A percentile compares a stretch with the other conserved stretches of the same genome.
Conservation (phyloP, 1,139 yeast genomes). For the Yamadazyma atlantica region DNA sequence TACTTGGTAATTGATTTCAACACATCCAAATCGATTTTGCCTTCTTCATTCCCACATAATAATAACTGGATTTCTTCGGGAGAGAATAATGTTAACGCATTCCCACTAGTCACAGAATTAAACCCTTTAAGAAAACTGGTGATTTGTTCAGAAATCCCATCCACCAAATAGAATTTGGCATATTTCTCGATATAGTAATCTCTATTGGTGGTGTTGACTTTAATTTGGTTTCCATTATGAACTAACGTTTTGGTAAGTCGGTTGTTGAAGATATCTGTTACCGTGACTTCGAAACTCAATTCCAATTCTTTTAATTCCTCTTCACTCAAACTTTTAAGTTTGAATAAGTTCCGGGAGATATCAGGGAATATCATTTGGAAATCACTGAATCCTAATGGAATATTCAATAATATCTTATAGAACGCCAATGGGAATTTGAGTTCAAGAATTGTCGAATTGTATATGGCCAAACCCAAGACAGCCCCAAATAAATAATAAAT, state of each 20-base stretch:
- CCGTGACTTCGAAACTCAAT: conserved; percentile 40
- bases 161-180: conserved; percentile 57
- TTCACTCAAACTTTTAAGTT: conserved; percentile 45
- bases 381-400: conserved; percentile 59
- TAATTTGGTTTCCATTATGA: conserved; percentile 50
- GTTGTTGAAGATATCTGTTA: conserved; percentile 39
- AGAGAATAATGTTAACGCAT: conserved; percentile 72
- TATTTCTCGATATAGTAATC: conserved; percentile 62
- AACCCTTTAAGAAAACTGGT: conserved; percentile 69
- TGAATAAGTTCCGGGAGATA: conserved; percentile 56
- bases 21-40: conserved; percentile 63
- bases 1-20: conserved; percentile 74
- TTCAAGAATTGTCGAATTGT: conserved; percentile 85
- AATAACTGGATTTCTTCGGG: conserved; percentile 80
- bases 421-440: conserved; percentile 72
- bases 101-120: conserved; percentile 72
- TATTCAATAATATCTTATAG: conserved; percentile 69
- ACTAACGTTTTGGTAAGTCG: conserved; percentile 49
- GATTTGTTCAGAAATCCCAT: conserved; percentile 53
- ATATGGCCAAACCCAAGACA: conserved; percentile 84
- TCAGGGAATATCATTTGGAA: conserved; percentile 67
- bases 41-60: conserved; percentile 73
- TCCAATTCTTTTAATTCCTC: conserved; percentile 31
- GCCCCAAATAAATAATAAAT: conserved; percentile 79
- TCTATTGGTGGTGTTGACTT: conserved; percentile 59